These are phyloP conservation scores for Cyberlindnera xishuangbannaensis DNA, from an alignment of 805 yeast genomes.

Conservation along the genomic window DNA sequence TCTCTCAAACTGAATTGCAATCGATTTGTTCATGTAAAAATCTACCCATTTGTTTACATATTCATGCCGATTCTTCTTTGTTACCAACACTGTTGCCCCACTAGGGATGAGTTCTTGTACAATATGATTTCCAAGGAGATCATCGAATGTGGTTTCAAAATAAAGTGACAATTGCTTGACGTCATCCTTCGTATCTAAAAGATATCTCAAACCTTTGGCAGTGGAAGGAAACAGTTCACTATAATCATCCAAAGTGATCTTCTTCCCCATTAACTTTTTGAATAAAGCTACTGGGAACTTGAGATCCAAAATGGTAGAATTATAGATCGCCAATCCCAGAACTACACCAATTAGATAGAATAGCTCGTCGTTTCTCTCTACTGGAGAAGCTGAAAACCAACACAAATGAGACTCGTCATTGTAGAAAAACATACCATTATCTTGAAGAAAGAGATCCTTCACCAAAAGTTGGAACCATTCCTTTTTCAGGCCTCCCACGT, in stretches of 20 bases:
- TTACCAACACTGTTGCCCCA: conserved; percentile 55
- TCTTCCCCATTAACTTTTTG: conserved; percentile 59
- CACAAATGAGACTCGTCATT: conserved; percentile 63
- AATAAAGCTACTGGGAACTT: conserved; percentile 72
- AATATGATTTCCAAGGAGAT: conserved; percentile 37
- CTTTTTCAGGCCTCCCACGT: conserved; percentile 90
- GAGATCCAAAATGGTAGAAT: conserved; percentile 80
- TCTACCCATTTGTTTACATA: conserved; percentile 61
- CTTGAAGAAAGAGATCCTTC: conserved; percentile 62
- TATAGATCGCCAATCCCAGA: conserved; percentile 85
- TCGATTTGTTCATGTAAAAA: conserved; percentile 53
- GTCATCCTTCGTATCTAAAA: conserved; percentile 39
- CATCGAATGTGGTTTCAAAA: conserved; percentile 56
- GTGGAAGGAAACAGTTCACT: conserved; percentile 63
- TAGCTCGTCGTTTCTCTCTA: conserved; percentile 40
- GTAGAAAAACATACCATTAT: conserved; percentile 58
- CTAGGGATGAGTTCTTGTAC: conserved; percentile 48
- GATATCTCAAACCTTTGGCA: conserved; percentile 41
- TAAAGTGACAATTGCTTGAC: conserved; percentile 47
- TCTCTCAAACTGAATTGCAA: conserved; percentile 45
- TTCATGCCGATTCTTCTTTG: conserved; percentile 46
- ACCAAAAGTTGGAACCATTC: conserved; percentile 88
- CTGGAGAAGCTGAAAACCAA: conserved; percentile 64
- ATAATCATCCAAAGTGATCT: conserved; percentile 58
- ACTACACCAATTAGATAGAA: conserved; percentile 81